phyloP scores from a whole-genome alignment of 1,284 basidiomycete genomes.

The Fomitopsis schrenkii region DNA sequence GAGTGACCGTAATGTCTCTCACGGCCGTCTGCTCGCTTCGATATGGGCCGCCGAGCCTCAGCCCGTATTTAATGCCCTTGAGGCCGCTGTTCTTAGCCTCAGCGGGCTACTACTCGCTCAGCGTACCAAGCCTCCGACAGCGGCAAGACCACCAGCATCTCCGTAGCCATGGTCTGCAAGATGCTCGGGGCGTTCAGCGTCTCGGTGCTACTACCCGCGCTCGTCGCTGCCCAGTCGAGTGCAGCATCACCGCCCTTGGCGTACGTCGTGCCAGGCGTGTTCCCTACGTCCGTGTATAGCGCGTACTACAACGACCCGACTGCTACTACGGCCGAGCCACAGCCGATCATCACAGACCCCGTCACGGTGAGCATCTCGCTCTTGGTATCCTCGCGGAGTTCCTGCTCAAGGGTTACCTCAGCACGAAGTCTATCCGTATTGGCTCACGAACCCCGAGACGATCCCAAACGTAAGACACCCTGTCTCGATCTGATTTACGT shows the following conservation, averaged over 20 bases:
- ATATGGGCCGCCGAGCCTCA: not conserved
- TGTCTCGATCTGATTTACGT: not conserved
- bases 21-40: not conserved
- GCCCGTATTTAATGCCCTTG: not conserved
- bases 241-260: conserved; percentile 32
- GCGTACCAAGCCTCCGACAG: not conserved
- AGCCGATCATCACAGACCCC: conserved; percentile 69
- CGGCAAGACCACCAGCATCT: not conserved
- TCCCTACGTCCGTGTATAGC: conserved; percentile 58
- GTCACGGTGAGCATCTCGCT: conserved; percentile 44
- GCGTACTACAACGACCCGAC: conserved; percentile 71
- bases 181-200: not conserved
- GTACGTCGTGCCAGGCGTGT: conserved; percentile 57
- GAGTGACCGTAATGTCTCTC: not conserved
- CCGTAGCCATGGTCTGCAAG: not conserved
- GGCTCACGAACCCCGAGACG: conserved; percentile 54
- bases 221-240: conserved; percentile 6
- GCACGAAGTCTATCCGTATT: conserved; percentile 53
- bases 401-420: conserved; percentile 18
- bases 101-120: not conserved
- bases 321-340: conserved; percentile 61
- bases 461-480: conserved; percentile 41
- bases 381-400: not conserved
- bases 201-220: not conserved
- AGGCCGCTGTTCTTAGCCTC: not conserved